A percentile compares a stretch with the other conserved stretches of the same genome.
These are phyloP conservation scores for Zangia roseola DNA, from an alignment of 768 basidiomycete species.

Conservation along the genomic window DNA sequence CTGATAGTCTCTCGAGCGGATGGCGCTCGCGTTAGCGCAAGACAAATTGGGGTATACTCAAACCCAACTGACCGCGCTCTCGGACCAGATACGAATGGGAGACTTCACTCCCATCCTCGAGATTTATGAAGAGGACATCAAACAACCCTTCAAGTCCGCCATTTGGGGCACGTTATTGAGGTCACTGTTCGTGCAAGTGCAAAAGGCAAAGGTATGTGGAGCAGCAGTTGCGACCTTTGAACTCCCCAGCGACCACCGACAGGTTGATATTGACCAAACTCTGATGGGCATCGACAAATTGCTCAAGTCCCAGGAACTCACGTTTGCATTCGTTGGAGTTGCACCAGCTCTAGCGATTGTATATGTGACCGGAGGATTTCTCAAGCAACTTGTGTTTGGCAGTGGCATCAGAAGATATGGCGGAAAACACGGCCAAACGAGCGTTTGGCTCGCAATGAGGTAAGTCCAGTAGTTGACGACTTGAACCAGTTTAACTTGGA, in stretches of 20 bases:
- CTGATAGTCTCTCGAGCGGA: conserved; percentile 84
- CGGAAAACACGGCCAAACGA: conserved; percentile 48
- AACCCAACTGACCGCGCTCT: conserved; percentile 63
- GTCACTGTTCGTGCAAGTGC: conserved; percentile 86
- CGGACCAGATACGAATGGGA: conserved; percentile 66
- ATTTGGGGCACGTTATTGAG: conserved; percentile 79
- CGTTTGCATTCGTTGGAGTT: conserved; percentile 95
- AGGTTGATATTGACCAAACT: conserved; percentile 93
- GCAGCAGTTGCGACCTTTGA: too few species aligned
- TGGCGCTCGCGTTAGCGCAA: conserved; percentile 81
- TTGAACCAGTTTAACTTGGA: conserved; percentile 5
- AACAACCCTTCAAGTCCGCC: conserved; percentile 79
- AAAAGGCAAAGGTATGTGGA: conserved; percentile 81
- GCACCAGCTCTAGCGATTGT: conserved; percentile 85
- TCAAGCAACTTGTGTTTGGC: conserved; percentile 49
- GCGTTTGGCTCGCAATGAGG: conserved; percentile 76
- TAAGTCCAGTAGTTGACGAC: conserved; percentile 16
- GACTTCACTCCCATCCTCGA: conserved; percentile 85
- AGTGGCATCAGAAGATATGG: conserved; percentile 55
- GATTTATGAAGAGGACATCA: conserved; percentile 91
- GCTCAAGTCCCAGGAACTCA: conserved; percentile 90
- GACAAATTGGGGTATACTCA: conserved; percentile 72
- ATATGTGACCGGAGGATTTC: conserved; percentile 60
- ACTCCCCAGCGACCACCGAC: conserved; percentile 1
- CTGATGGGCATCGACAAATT: conserved; percentile 90